Evolutionary conservation across 2,329 filamentous ascomycete species (phyloP), one percentile per base, ranked within the genome.

Genomic region (Fusarium sp.): DNA sequence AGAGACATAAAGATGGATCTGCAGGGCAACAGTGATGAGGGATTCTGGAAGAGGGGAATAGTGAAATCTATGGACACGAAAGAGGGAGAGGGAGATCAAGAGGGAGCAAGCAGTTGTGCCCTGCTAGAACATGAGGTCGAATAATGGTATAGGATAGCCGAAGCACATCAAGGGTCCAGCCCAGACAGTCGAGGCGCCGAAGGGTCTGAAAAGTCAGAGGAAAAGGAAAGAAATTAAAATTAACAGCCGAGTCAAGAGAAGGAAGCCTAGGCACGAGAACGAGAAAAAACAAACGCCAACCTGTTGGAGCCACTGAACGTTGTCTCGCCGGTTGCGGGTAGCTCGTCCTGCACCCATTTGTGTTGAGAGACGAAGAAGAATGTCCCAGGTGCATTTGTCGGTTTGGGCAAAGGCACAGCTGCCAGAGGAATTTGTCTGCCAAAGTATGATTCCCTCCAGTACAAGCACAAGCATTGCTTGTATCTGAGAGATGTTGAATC

Each of bases 311-410:
- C 13, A n/a, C 15, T 53, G 54, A 15, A 46, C n/a, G n/a, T n/a
- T 51, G 62, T 63, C 55, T 54, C 31, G 61, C 61, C 41, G 56
- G 47, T 43, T 34, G 55, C 55, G 48, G 47, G 55, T 54, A 44
- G 28, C 41, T 55, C 39, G 46, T 16, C 10, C 47, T 57, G 47
- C n/a, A n/a, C n/a, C n/a, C n/a, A 47, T 47, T 51, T 30, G 34
- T 62, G 48, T 48, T 65, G 62, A 65, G 50, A 43, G 44, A 68
- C 66, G 46, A 43, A 56, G 53, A 56, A 65, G 31, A 34, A 62
- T 59, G 60, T 65, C 53, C 66, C 36, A 43, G 36, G 23, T 30
- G 28, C 41, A 34, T 31, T n/a, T 36, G 36, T 47, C 16, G 57
- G 50, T 62, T 58, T 66, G 67, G 59, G 6, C 16, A n/a, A 69